Evolutionary conservation across 495 filamentous ascomycete genomes (phyloP).

Genomic region (Podospora tetraspora): DNA sequence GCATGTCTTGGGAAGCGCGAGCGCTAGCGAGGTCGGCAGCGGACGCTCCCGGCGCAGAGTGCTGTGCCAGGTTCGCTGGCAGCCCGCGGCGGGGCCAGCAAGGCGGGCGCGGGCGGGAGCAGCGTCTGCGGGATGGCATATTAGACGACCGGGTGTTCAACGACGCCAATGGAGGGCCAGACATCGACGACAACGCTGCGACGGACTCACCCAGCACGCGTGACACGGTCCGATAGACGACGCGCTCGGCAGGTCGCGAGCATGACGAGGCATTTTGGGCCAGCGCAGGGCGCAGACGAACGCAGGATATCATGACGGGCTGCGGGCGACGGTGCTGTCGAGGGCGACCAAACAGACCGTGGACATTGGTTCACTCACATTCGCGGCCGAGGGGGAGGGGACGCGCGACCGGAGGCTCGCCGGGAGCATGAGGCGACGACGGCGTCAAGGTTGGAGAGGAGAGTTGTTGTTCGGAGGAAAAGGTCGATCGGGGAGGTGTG

Average conservation of each 20-base stretch:
- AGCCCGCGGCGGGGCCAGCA: conserved; percentile 22
- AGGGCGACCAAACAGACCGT: conserved; percentile 17
- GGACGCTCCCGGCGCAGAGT: conserved; percentile 18
- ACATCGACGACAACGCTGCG: not conserved
- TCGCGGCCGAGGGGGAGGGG: not conserved
- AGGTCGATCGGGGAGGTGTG: not conserved
- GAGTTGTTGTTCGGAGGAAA: not conserved
- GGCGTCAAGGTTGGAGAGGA: not conserved
- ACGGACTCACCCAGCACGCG: conserved; percentile 20
- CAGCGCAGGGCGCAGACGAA: conserved; percentile 24
- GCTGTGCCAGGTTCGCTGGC: conserved; percentile 29
- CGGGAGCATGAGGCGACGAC: conserved; percentile 1
- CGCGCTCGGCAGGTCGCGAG: conserved; percentile 15
- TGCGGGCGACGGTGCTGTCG: conserved; percentile 20
- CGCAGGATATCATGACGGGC: conserved; percentile 24
- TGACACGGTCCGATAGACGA: conserved; percentile 8
- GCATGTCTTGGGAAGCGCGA: conserved; percentile 16
- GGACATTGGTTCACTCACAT: conserved; percentile 24
- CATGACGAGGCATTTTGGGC: conserved; percentile 21
- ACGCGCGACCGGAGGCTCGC: not conserved
- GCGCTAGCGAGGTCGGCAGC: conserved; percentile 17
- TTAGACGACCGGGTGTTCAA: conserved; percentile 7
- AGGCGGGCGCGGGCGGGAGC: conserved; percentile 8
- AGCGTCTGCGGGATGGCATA: conserved; percentile 11
- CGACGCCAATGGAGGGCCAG: conserved; percentile 1